These are phyloP conservation scores for Aspergillus sp. DNA, from an alignment of 2,329 filamentous ascomycete species.

Conservation along the genomic window DNA sequence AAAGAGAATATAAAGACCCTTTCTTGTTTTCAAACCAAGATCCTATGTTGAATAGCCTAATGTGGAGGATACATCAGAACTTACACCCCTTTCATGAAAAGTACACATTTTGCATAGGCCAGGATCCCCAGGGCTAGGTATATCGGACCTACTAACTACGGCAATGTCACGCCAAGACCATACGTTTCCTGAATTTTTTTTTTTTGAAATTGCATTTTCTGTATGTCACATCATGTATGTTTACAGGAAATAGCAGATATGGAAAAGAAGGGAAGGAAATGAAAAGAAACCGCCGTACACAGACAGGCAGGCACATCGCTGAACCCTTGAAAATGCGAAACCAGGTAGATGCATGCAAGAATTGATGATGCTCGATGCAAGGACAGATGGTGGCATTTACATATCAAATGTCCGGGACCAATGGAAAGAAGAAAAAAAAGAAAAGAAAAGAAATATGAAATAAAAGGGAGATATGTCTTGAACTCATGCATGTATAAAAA, in stretches of 20 bases:
- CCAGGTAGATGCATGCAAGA: conserved; percentile 8
- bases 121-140: too few species aligned
- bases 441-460: conserved; percentile 2
- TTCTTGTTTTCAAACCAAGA: too few species aligned
- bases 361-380: conserved; percentile 19
- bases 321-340: conserved; percentile 24
- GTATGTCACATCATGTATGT: conserved; percentile 3
- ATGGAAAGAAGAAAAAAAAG: conserved; percentile 12
- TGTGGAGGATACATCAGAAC: too few species aligned
- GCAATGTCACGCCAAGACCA: not conserved
- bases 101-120: too few species aligned
- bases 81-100: too few species aligned
- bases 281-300: conserved; percentile 10
- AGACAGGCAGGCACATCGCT: conserved; percentile 14
- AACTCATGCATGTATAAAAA: conserved; percentile 19
- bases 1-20: too few species aligned
- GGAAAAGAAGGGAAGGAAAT: not conserved
- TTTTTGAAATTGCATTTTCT: conserved; percentile 1
- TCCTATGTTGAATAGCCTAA: too few species aligned
- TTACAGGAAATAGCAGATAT: conserved; percentile 6
- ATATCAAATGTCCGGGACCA: conserved; percentile 52
- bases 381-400: conserved; percentile 67
- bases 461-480: conserved; percentile 8
- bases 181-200: not conserved
- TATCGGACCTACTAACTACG: too few species aligned